A percentile compares a stretch with the other conserved stretches of the same genome.
Evolutionary conservation across 1,284 basidiomycete genomes (phyloP).

Genomic region (Thecaphora thlaspeos): DNA sequence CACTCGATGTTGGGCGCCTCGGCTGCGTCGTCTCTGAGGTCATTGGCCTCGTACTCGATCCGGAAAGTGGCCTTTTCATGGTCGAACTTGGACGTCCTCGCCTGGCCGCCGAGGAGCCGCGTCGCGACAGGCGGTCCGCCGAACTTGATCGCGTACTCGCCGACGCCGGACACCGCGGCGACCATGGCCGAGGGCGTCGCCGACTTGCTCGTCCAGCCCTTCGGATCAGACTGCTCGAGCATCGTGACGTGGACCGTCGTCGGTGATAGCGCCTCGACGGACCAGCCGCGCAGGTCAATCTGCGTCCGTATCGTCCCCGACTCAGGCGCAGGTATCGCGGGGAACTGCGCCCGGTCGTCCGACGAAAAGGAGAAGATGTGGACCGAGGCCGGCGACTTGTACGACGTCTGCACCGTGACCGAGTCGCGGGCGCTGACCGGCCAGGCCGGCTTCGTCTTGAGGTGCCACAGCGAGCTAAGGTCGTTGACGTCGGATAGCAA

Average conservation of each 20-base stretch:
- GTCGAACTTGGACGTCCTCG: constrained; percentile 75
- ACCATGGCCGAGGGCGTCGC: constrained; percentile 84
- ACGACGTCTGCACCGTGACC: constrained; percentile 88
- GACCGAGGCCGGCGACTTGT: constrained; percentile 87
- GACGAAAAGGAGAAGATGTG: constrained; percentile 95
- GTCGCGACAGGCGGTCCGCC: constrained; percentile 90
- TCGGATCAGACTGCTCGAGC: constrained; percentile 93
- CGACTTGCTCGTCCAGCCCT: constrained; percentile 94
- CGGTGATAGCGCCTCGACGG: constrained; percentile 90
- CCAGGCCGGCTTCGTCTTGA: constrained; percentile 41
- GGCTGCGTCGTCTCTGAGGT: constrained; percentile 11
- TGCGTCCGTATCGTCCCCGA: constrained; percentile 85
- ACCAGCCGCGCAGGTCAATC: constrained; percentile 93
- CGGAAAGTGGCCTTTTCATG: constrained; percentile 79
- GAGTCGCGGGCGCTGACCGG: constrained; percentile 71
- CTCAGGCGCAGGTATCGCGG: constrained; percentile 68
- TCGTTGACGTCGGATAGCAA: constrained; percentile 76
- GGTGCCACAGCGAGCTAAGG: constrained; percentile 67
- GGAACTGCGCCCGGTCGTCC: constrained; percentile 82
- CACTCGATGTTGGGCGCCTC: constrained; percentile 73
- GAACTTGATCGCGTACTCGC: constrained; percentile 87
- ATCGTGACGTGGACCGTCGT: constrained; percentile 91
- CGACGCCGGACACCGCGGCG: constrained; percentile 73
- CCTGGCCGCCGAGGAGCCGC: constrained; percentile 74
- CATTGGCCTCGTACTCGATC: constrained; percentile 75